phyloP scores from a whole-genome alignment of 1,139 yeast species.

The Diutina catenulata region DNA sequence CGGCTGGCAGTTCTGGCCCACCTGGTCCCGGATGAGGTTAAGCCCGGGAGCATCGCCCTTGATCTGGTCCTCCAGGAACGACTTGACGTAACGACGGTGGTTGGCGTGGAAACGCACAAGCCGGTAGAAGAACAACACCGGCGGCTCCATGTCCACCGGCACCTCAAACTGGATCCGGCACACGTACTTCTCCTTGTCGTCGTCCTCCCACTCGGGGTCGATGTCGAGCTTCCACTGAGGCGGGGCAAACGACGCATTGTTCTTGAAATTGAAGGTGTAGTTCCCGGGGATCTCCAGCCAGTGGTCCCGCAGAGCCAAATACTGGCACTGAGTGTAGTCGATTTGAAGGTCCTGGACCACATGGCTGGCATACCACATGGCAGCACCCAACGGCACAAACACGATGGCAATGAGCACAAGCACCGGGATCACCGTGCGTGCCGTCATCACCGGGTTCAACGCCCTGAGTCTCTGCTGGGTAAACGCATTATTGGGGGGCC shows the following conservation, averaged over 20 bases:
- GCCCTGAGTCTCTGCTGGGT: constrained; percentile 53
- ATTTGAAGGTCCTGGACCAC: constrained; percentile 68
- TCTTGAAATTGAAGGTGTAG: constrained; percentile 44
- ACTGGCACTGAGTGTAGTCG: constrained; percentile 70
- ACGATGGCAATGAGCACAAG: constrained; percentile 66
- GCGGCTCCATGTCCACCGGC: constrained; percentile 65
- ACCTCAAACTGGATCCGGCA: constrained; percentile 71
- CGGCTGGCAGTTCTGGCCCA: constrained; percentile 85
- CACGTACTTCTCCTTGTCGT: constrained; percentile 46
- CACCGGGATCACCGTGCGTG: constrained; percentile 77
- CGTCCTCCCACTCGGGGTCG: constrained; percentile 33
- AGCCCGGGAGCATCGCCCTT: constrained; percentile 59
- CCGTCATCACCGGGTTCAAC: constrained; percentile 74
- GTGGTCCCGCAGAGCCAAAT: constrained; percentile 37
- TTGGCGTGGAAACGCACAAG: constrained; percentile 80
- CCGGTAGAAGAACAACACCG: constrained; percentile 71
- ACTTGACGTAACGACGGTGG: constrained; percentile 87
- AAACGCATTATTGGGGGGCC: constrained; percentile 51
- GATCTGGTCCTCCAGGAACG: constrained; percentile 83
- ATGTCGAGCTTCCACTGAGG: constrained; percentile 52
- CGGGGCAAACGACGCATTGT: constrained; percentile 20
- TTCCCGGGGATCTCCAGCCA: constrained; percentile 54
- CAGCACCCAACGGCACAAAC: constrained; percentile 87
- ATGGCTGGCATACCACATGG: constrained; percentile 72
- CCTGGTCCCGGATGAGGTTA: constrained; percentile 46